phyloP scores from a whole-genome alignment of 352 stramenopile species.

The Phytophthora sp. region DNA sequence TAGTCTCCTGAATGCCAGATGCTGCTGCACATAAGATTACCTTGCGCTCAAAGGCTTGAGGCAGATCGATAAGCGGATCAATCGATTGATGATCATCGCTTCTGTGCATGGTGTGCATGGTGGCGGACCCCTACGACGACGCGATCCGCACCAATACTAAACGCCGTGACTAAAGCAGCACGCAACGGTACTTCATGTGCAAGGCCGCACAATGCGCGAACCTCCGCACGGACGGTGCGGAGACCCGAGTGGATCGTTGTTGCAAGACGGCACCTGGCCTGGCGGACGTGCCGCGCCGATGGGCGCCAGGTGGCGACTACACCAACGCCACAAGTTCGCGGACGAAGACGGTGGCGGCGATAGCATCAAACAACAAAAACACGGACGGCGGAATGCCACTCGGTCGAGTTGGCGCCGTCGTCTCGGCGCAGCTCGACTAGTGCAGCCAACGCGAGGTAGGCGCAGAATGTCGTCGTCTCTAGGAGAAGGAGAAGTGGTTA shows the following conservation, averaged over 20 bases:
- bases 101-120: neutral
- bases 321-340: conserved; percentile 24
- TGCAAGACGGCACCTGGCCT: conserved; percentile 6
- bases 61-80: neutral
- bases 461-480: too few relatives aligned
- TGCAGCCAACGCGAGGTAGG: too few relatives aligned
- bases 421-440: too few relatives aligned
- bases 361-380: neutral
- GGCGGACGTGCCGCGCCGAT: neutral
- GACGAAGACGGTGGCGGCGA: conserved; percentile 5
- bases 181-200: too few relatives aligned
- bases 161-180: neutral
- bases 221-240: too few relatives aligned
- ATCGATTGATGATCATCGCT: conserved; percentile 15
- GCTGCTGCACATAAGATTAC: conserved; percentile 1
- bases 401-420: neutral
- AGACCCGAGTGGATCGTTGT: too few relatives aligned
- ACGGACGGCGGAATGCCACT: conserved; percentile 5
- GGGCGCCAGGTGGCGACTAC: conserved; percentile 27
- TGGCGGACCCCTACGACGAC: conserved; percentile 12
- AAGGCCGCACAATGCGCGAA: too few relatives aligned
- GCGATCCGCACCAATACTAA: neutral
- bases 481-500: too few relatives aligned
- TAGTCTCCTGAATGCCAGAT: conserved; percentile 19
- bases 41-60: neutral